Conservation (phyloP, 176 grass and related monocot genomes). For the Miscanthus lutarioriparius region DNA sequence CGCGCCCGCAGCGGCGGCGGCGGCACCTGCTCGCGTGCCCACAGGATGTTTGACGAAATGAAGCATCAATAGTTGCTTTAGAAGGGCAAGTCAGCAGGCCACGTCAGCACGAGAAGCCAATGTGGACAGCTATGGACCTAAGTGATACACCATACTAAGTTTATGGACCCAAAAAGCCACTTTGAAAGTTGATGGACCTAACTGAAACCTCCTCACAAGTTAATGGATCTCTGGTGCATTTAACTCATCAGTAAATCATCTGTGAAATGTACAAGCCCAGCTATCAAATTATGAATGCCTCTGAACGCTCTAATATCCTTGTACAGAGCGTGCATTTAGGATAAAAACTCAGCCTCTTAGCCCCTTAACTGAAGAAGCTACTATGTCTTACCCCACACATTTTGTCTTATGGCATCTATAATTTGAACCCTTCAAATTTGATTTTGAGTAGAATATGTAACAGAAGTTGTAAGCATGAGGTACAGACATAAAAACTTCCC, state of each 20-base stretch:
- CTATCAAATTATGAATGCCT: conserved; percentile 5
- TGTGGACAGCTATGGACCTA: too few relatives aligned
- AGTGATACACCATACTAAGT: too few relatives aligned
- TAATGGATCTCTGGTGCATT: too few relatives aligned
- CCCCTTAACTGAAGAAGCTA: not conserved
- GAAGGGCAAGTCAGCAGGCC: too few relatives aligned
- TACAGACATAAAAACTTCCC: not conserved
- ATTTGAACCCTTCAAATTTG: not conserved
- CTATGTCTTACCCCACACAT: not conserved
- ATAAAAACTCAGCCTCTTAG: not conserved
- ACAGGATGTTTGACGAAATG: too few relatives aligned
- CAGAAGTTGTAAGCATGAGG: conserved; percentile 5
- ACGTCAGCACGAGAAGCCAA: too few relatives aligned
- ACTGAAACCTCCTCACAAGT: too few relatives aligned
- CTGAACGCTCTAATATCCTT: not conserved
- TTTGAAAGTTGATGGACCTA: too few relatives aligned
- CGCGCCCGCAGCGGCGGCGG: too few relatives aligned
- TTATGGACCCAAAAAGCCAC: too few relatives aligned
- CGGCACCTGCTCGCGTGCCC: too few relatives aligned
- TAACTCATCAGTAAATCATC: conserved; percentile 12
- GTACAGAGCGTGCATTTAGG: not conserved
- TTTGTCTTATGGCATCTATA: not conserved
- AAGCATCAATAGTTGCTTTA: too few relatives aligned
- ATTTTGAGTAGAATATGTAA: conserved; percentile 15
- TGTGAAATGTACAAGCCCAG: not conserved